Evolutionary conservation across 257 asterid genomes (phyloP).

Genomic region (Cruciata laevipes): DNA sequence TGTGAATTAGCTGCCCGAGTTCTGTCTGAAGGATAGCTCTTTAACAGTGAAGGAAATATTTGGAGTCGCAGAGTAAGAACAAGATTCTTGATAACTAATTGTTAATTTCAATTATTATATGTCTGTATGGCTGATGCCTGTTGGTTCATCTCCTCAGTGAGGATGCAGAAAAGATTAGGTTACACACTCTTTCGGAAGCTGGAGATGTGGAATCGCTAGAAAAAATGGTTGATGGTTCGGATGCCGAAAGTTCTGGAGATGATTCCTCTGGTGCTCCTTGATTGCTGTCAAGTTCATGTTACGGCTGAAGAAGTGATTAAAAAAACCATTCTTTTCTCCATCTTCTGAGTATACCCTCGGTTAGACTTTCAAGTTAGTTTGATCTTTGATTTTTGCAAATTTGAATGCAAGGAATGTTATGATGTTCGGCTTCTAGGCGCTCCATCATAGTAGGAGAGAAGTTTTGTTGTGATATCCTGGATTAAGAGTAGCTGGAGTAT

Average conservation of each 20-base stretch:
- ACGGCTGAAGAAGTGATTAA: neutral
- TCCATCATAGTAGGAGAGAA: neutral
- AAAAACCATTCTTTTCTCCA: neutral
- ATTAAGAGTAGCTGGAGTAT: neutral
- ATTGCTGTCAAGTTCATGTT: slow-evolving; percentile 6
- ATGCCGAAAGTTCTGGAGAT: slow-evolving; percentile 29
- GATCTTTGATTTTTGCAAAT: neutral
- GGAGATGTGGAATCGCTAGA: slow-evolving; percentile 74
- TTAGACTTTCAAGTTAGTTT: neutral
- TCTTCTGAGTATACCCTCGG: neutral
- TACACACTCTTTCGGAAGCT: slow-evolving; percentile 66
- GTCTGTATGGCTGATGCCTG: neutral
- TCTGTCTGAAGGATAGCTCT: slow-evolving; percentile 74
- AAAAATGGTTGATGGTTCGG: slow-evolving; percentile 69
- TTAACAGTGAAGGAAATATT: slow-evolving; percentile 76
- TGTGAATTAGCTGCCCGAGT: slow-evolving; percentile 68
- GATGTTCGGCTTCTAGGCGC: neutral
- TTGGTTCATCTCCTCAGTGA: slow-evolving; percentile 43
- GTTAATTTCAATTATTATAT: neutral
- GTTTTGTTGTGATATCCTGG: slow-evolving; percentile 2
- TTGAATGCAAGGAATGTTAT: neutral
- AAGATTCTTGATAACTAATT: neutral
- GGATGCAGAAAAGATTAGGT: slow-evolving; percentile 89
- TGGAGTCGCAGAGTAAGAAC: slow-evolving; percentile 90
- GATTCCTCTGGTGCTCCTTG: slow-evolving; percentile 34